Evolutionary conservation across 257 asterid species (phyloP).

Genomic region (Solanum arcanum): DNA sequence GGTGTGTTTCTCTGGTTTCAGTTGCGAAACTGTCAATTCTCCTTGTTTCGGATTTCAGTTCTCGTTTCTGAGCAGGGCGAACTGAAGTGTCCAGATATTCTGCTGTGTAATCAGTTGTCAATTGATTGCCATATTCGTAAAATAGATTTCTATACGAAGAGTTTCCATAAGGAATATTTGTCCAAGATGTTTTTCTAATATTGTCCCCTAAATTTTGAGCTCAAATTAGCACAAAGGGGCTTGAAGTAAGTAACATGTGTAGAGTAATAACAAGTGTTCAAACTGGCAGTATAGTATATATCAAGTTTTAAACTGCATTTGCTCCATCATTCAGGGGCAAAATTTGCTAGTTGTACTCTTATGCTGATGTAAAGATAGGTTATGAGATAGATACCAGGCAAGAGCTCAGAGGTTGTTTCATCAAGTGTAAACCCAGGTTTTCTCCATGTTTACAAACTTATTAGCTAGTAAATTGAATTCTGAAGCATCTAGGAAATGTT

Average conservation of each 20-base stretch:
- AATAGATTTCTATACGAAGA: not conserved
- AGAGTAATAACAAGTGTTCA: not conserved
- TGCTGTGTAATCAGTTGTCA: not conserved
- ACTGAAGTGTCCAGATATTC: not conserved
- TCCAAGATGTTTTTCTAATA: not conserved
- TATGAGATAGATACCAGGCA: not conserved
- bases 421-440: not conserved
- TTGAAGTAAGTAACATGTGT: not conserved
- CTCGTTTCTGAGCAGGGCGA: not conserved
- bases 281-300: not conserved
- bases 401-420: not conserved
- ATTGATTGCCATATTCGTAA: not conserved
- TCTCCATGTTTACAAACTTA: not conserved
- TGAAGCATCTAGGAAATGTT: not conserved
- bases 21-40: not conserved
- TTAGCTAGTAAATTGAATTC: not conserved
- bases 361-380: not conserved
- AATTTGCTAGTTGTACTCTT: not conserved
- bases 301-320: not conserved
- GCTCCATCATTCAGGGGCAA: not conserved
- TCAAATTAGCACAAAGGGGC: not conserved
- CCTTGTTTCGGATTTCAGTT: not conserved
- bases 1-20: not conserved
- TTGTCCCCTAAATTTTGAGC: not conserved
- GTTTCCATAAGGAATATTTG: not conserved